phyloP scores from a whole-genome alignment of 2,329 filamentous ascomycete species.

The Aspergillus pseudoglaucus region DNA sequence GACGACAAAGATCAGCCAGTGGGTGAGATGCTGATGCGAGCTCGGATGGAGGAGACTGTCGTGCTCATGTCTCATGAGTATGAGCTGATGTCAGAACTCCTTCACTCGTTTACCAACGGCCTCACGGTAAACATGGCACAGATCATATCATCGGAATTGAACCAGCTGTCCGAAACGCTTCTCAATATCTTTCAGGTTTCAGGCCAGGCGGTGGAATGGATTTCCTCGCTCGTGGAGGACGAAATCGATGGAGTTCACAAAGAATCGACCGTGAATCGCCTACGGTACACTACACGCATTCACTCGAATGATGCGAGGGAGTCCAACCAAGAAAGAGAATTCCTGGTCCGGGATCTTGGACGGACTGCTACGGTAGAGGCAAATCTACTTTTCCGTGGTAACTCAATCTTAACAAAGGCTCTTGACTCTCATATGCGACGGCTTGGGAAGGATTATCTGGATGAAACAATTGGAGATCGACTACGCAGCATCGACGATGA shows the following conservation, averaged over 20 bases:
- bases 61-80: slow-evolving; percentile 86
- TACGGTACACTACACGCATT: slow-evolving; percentile 58
- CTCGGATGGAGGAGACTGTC: slow-evolving; percentile 80
- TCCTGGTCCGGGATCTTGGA: slow-evolving; percentile 57
- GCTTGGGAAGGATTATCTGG: slow-evolving; percentile 84
- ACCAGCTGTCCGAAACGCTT: slow-evolving; percentile 74
- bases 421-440: slow-evolving; percentile 94
- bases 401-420: slow-evolving; percentile 86
- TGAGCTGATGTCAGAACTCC: slow-evolving; percentile 68
- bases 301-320: slow-evolving; percentile 57
- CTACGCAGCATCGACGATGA: slow-evolving; percentile 82
- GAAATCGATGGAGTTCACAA: slow-evolving; percentile 91
- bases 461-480: slow-evolving; percentile 78
- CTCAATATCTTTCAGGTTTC: slow-evolving; percentile 95
- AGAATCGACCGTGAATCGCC: slow-evolving; percentile 62
- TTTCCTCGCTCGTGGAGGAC: slow-evolving; percentile 88
- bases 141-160: slow-evolving; percentile 68
- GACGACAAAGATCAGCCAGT: slow-evolving; percentile 70
- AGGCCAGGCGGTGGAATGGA: slow-evolving; percentile 76
- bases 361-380: slow-evolving; percentile 68
- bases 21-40: slow-evolving; percentile 76
- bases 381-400: slow-evolving; percentile 90
- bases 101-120: slow-evolving; percentile 77
- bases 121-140: slow-evolving; percentile 80
- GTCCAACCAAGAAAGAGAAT: slow-evolving; percentile 49